These are phyloP conservation scores for Candida easanensis DNA, from an alignment of 805 yeast species.

Conservation along the genomic window DNA sequence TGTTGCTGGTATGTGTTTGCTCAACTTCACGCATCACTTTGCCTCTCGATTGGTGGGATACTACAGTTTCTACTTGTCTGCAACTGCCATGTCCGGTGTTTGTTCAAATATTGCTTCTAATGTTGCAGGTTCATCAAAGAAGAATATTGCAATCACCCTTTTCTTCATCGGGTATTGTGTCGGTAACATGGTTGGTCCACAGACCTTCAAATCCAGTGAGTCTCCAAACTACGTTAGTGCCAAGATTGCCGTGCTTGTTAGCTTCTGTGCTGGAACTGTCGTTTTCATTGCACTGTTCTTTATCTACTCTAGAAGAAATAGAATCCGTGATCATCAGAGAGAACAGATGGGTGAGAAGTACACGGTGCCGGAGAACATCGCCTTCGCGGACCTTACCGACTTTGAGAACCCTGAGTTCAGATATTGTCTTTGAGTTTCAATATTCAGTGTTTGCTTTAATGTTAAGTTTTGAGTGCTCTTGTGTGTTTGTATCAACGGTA, in stretches of 20 bases:
- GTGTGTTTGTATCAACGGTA: too few species aligned
- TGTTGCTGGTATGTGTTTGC: constrained; percentile 11
- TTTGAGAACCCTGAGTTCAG: constrained; percentile 31
- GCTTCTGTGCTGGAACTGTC: constrained; percentile 17
- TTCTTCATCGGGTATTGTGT: constrained; percentile 62
- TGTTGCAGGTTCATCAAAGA: constrained; percentile 74
- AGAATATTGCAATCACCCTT: constrained; percentile 54
- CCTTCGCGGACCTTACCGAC: constrained; percentile 45
- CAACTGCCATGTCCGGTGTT: constrained; percentile 33
- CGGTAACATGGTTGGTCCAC: constrained; percentile 73
- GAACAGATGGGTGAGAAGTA: constrained; percentile 25
- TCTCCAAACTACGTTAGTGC: constrained; percentile 60
- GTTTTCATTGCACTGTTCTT: constrained; percentile 34
- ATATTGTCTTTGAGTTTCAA: constrained; percentile 10
- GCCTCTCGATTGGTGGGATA: constrained; percentile 27
- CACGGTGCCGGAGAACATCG: constrained; percentile 31
- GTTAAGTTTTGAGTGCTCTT: too few species aligned
- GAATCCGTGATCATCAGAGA: constrained; percentile 35
- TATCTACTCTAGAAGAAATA: constrained; percentile 37
- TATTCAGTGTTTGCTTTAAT: too few species aligned
- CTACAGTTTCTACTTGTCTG: constrained; percentile 32
- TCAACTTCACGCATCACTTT: constrained; percentile 7
- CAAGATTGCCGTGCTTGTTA: constrained; percentile 31
- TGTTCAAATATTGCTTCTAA: constrained; percentile 40
- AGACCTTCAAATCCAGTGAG: constrained; percentile 53